Conservation (phyloP, 2,329 filamentous ascomycete species). For the Fusarium bulbicola region DNA sequence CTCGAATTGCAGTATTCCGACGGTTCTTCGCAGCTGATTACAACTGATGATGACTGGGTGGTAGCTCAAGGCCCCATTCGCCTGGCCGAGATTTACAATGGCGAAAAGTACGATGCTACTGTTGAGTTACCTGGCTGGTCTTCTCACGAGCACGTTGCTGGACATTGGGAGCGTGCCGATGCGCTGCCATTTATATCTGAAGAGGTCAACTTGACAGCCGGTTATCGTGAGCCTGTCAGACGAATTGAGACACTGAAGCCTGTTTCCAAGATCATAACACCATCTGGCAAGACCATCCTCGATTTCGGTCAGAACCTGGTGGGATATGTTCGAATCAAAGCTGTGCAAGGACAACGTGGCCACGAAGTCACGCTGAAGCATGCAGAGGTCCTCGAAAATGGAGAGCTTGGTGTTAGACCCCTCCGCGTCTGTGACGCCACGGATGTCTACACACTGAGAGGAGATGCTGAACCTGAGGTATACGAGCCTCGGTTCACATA, state of each 20-base stretch:
- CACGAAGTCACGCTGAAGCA: slow-evolving; percentile 58
- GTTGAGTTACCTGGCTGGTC: slow-evolving; percentile 38
- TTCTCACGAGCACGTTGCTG: background rate
- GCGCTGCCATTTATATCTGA: slow-evolving; percentile 19
- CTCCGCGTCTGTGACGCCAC: slow-evolving; percentile 60
- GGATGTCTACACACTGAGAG: slow-evolving; percentile 51
- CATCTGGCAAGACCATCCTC: slow-evolving; percentile 55
- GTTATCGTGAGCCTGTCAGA: slow-evolving; percentile 56
- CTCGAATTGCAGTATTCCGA: slow-evolving; percentile 50
- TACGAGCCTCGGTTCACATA: slow-evolving; percentile 61
- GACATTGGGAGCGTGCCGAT: slow-evolving; percentile 25
- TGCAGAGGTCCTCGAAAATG: slow-evolving; percentile 63
- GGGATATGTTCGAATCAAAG: slow-evolving; percentile 55
- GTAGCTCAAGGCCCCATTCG: slow-evolving; percentile 47
- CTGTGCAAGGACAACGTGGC: slow-evolving; percentile 48
- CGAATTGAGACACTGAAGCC: slow-evolving; percentile 46
- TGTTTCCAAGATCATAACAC: slow-evolving; percentile 45
- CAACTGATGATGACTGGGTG: slow-evolving; percentile 53
- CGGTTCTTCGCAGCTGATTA: slow-evolving; percentile 41
- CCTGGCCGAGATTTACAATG: slow-evolving; percentile 59
- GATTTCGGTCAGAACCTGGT: slow-evolving; percentile 69
- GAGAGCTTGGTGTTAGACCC: slow-evolving; percentile 52
- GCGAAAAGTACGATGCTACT: slow-evolving; percentile 59
- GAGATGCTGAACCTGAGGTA: slow-evolving; percentile 22
- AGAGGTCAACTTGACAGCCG: slow-evolving; percentile 45